Conservation (phyloP, 2,329 filamentous ascomycete species). For the Byssoonygena ceratinophila region DNA sequence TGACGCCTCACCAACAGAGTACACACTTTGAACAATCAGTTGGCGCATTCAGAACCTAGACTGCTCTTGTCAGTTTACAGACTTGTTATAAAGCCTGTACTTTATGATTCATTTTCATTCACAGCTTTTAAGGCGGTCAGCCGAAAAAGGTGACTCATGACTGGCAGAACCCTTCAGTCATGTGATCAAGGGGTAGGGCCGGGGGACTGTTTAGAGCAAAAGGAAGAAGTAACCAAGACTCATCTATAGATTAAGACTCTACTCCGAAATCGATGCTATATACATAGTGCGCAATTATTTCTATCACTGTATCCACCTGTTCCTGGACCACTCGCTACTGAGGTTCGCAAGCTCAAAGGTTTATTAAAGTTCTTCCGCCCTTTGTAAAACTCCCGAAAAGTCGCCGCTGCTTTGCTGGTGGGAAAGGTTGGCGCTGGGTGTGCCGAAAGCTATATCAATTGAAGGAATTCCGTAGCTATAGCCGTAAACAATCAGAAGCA, state of each 20-base stretch:
- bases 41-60: constrained; percentile 14
- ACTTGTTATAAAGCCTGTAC: background rate
- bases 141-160: background rate
- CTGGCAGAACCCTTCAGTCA: constrained; percentile 4
- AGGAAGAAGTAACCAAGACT: background rate
- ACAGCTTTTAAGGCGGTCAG: constrained; percentile 3
- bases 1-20: constrained; percentile 6
- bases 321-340: background rate
- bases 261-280: background rate
- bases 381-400: background rate
- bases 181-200: background rate
- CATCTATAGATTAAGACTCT: background rate
- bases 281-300: background rate
- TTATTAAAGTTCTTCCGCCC: background rate
- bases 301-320: background rate
- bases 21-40: constrained; percentile 9
- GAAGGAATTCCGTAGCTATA: background rate
- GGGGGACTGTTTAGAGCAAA: background rate
- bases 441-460: background rate
- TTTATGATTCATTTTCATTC: background rate
- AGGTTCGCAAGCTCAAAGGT: background rate
- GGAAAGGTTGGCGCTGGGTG: background rate
- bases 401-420: background rate
- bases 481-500: constrained; percentile 55
- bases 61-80: background rate